A percentile compares a stretch with the other conserved stretches of the same genome.
phyloP scores from a whole-genome alignment of 768 basidiomycete genomes.

The Boletus rex-veris region DNA sequence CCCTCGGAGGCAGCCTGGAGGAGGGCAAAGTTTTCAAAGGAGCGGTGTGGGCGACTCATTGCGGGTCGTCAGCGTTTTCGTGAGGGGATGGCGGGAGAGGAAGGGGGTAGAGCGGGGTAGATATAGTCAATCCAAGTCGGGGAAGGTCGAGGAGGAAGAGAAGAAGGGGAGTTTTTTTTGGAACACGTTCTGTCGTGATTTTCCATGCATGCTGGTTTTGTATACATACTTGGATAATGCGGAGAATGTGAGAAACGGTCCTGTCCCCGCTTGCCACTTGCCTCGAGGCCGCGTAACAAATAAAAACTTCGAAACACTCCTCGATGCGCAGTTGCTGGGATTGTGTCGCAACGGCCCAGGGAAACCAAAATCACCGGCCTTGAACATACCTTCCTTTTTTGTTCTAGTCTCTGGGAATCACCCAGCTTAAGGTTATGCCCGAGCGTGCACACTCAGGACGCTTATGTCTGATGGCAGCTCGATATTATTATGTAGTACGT shows the following conservation, averaged over 20 bases:
- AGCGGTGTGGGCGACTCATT: slow-evolving; percentile 38
- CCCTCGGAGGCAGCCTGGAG: slow-evolving; percentile 57
- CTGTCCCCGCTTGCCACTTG: slow-evolving; percentile 8
- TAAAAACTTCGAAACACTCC: not conserved
- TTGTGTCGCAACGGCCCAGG: not conserved
- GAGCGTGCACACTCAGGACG: slow-evolving; percentile 2
- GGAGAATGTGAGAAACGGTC: slow-evolving; percentile 9
- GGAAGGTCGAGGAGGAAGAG: slow-evolving; percentile 1
- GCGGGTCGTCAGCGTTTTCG: slow-evolving; percentile 32
- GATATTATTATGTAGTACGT: slow-evolving; percentile 25
- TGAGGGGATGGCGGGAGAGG: slow-evolving; percentile 13
- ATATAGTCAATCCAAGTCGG: slow-evolving; percentile 10
- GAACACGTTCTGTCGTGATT: slow-evolving; percentile 14
- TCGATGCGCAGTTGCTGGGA: slow-evolving; percentile 2
- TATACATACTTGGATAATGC: slow-evolving; percentile 31
- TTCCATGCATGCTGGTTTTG: slow-evolving; percentile 17
- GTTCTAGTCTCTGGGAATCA: slow-evolving; percentile 12
- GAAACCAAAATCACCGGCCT: not conserved
- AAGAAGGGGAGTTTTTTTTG: not conserved
- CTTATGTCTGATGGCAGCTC: slow-evolving; percentile 20
- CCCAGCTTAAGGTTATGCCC: slow-evolving; percentile 14
- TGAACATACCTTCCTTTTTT: slow-evolving; percentile 11
- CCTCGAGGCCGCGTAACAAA: slow-evolving; percentile 29
- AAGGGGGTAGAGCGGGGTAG: slow-evolving; percentile 14
- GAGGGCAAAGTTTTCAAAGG: slow-evolving; percentile 41